These are phyloP conservation scores for thale cress (Arabidopsis thaliana) DNA, from an alignment of 345 rosid species.

Conservation along the genomic window DNA sequence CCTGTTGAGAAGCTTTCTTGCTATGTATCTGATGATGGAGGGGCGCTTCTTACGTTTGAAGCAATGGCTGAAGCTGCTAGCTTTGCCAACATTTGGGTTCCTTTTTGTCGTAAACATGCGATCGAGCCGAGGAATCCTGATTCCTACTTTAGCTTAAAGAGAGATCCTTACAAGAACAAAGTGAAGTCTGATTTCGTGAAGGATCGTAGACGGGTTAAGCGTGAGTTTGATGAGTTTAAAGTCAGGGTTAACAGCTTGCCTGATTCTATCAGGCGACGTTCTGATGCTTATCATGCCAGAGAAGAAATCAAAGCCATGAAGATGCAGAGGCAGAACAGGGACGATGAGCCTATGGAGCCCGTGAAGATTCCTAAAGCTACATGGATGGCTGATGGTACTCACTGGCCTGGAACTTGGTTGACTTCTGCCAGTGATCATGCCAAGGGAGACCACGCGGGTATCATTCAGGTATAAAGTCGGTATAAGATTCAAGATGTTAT, in stretches of 20 bases:
- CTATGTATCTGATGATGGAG: constrained; percentile 99
- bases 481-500: not conserved
- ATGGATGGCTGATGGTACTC: constrained; percentile 99
- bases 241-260: constrained; percentile 91
- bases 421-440: constrained; percentile 73
- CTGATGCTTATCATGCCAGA: constrained; percentile 95
- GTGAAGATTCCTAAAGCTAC: constrained; percentile 94
- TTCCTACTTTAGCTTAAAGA: constrained; percentile 85
- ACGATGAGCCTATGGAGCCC: constrained; percentile 67
- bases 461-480: constrained; percentile 72
- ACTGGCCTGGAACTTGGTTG: constrained; percentile 99
- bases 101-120: constrained; percentile 90
- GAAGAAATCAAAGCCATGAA: constrained; percentile 98
- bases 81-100: constrained; percentile 93
- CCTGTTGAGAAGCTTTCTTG: constrained; percentile 98
- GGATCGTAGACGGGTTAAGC: constrained; percentile 91
- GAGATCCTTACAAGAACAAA: constrained; percentile 98
- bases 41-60: constrained; percentile 95
- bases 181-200: constrained; percentile 85
- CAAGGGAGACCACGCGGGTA: constrained; percentile 89
- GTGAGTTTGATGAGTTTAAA: constrained; percentile 98
- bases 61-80: constrained; percentile 99
- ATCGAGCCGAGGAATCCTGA: constrained; percentile 98
- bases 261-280: constrained; percentile 91
- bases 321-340: constrained; percentile 78